Base-by-base conservation (phyloP, 306 rosid species). In the Lupinus albus region DNA sequence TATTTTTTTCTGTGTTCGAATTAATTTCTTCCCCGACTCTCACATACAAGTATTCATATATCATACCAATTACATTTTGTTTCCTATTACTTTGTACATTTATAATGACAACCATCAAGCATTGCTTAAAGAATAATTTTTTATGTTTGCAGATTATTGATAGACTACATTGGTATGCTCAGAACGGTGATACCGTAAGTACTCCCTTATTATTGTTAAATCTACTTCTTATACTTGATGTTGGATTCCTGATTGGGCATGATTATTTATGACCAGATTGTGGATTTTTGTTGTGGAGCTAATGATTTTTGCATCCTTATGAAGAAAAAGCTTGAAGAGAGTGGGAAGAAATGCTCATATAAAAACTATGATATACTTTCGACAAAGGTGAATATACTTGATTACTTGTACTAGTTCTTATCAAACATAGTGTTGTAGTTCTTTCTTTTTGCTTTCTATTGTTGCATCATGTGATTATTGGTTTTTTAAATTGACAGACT, bases 261-360 rank as follows among this genome's bases (percentile, higher is more conserved):
- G 21, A 32, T 75, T 62, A 56, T 60, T 48, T 7, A 16, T 77
- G 76, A 55, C 60, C 89, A 89, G 96, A 67, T 89, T 41, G 96
- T 87, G 78, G 93, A 89, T 80, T 85, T 87, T 73, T 75, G 86
- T 57, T 85, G 93, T 18, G 96, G 89, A 60, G 83, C 93, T 50
- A 87, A 89, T 78, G 89, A 87, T 74, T 89, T 89, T 74, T 83
- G 93, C 74, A 70, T 87, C 68, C 62, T 81, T 35, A 78, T 89
- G 96, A 83, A 80, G 67, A 87, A 83, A 78, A 89, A 81, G 68
- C 89, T 89, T 11, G 89, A 87, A 67, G 93, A 83, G 76, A 78
- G 17, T 0, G 89, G 86, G 73, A 89, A 84, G 80, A 72, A 51
- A 60, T 87, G 96, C 76, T 76, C 61, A 0, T 89, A 61, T 67